Base-by-base conservation (phyloP, 139 green algal genomes). In the Coelastrella sp. region DNA sequence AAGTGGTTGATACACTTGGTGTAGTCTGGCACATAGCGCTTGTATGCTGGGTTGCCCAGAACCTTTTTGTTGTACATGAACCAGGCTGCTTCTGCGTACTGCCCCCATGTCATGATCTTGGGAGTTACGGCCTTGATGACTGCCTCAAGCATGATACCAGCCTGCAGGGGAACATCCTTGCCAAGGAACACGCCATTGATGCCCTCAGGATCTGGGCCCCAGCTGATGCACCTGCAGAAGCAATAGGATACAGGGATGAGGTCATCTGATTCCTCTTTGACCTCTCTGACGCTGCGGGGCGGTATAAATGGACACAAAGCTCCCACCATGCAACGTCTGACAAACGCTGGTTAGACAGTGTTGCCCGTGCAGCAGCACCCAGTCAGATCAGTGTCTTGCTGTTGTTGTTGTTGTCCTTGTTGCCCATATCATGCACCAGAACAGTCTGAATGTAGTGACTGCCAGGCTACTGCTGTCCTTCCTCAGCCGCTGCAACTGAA, bases 131-230 rank as follows among this genome's bases (percentile, higher is more conserved):
- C 74, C n/a, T 84, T 87, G 89, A 94, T 89, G 7, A 94, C 92
- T 57, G 89, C 87, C 75, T 94, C 85, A 10, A 94, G 89, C 78
- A 87, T 89, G 88, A 91, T 92, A 27, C 88, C 90, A 6, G 94
- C 94, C 80, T 93, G 88, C 20, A 91, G 61, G 10, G 94, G 80
- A 24, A 95, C 91, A 65, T 94, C 88, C 88, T 94, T 93, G 57
- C 87, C 91, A 85, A 95, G 92, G 92, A 88, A 94, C 76, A 95
- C 93, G 57, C 93, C 93, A 80, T 94, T 94, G 83, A 95, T 78
- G 25, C 93, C 93, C 20, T 93, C 90, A 27, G 59, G 20, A 79
- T 95, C 93, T 0, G 93, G 92, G 4, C 89, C 82, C 89, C 89
- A 95, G 89, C 82, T 85, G 92, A 95, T 95, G 75, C 91, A 94